A percentile compares a stretch with the other conserved stretches of the same genome.
Conservation (phyloP, 805 yeast genomes). For the Wickerhamiella qilinensis region DNA sequence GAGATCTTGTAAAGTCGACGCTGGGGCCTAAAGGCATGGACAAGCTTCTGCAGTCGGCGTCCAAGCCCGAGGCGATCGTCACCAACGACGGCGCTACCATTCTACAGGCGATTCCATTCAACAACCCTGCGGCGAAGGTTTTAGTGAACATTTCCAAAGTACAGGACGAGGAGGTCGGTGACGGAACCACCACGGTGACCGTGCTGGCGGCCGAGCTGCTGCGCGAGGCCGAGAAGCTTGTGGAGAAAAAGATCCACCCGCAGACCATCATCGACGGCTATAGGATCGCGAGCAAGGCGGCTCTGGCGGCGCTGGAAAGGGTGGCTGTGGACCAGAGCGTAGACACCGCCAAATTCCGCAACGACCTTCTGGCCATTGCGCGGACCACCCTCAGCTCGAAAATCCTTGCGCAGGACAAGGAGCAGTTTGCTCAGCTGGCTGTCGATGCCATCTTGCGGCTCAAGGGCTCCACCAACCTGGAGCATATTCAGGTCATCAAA, state of each 20-base stretch:
- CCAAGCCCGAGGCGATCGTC: conserved; percentile 51
- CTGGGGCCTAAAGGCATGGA: conserved; percentile 99
- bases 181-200: conserved; percentile 94
- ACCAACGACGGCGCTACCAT: conserved; percentile 99
- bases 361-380: conserved; percentile 74
- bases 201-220: conserved; percentile 87
- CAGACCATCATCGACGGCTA: conserved; percentile 95
- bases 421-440: conserved; percentile 72
- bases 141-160: conserved; percentile 88
- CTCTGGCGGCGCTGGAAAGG: conserved; percentile 60
- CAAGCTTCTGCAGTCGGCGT: conserved; percentile 74
- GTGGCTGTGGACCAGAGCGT: conserved; percentile 59
- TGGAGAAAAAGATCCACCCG: conserved; percentile 89
- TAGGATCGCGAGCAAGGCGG: conserved; percentile 76
- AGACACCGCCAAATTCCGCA: conserved; percentile 42
- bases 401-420: conserved; percentile 88
- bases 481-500: conserved; percentile 84
- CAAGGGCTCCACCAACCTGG: conserved; percentile 74
- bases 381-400: conserved; percentile 88
- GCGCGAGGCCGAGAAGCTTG: conserved; percentile 86
- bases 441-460: conserved; percentile 86
- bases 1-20: conserved; percentile 86
- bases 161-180: conserved; percentile 97
- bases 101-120: conserved; percentile 80
- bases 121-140: conserved; percentile 95